Conservation (phyloP, 306 rosid species). For the Arachis hypogaea region DNA sequence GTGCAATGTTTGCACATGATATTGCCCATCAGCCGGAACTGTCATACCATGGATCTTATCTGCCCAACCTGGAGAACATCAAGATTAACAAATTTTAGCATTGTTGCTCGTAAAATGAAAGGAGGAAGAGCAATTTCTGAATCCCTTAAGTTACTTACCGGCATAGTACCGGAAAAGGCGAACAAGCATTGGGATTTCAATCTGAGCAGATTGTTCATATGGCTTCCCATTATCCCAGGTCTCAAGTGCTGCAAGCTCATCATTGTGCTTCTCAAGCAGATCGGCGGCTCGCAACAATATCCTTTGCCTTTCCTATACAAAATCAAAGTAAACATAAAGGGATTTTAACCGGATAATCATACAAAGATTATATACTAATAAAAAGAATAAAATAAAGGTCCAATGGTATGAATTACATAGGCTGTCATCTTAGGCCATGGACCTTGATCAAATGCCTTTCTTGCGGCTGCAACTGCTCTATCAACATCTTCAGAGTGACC, state of each 20-base stretch:
- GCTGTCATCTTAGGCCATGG: conserved; percentile 97
- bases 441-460: conserved; percentile 86
- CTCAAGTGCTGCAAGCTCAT: conserved; percentile 85
- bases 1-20: conserved; percentile 83
- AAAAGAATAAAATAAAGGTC: neutral
- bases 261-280: conserved; percentile 72
- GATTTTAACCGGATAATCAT: neutral
- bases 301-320: conserved; percentile 66
- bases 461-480: conserved; percentile 86
- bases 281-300: conserved; percentile 80
- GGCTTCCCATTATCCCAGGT: conserved; percentile 97
- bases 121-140: neutral
- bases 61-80: conserved; percentile 73
- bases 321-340: conserved; percentile 11
- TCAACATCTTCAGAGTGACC: conserved; percentile 80
- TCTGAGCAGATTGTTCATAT: conserved; percentile 68
- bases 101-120: conserved; percentile 8
- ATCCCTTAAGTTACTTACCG: conserved; percentile 49
- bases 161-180: conserved; percentile 82
- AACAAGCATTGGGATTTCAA: conserved; percentile 73
- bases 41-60: conserved; percentile 96
- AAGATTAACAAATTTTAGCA: conserved; percentile 12
- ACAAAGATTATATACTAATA: no score
- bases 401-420: conserved; percentile 55
- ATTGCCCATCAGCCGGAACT: conserved; percentile 77